phyloP scores from a whole-genome alignment of 495 filamentous ascomycete species.

The Daldinia bambusicola region DNA sequence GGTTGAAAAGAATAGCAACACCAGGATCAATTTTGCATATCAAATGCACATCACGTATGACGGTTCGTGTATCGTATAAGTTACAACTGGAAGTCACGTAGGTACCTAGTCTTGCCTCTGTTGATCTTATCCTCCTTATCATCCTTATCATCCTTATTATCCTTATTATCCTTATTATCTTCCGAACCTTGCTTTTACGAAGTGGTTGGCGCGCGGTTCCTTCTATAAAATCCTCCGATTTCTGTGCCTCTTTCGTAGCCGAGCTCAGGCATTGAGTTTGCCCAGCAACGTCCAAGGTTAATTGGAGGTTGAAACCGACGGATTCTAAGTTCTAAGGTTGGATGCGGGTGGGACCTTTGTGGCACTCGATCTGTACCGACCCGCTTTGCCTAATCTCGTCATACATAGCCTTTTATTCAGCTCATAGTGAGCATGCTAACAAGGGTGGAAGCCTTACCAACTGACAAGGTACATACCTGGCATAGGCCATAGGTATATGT shows the following conservation, averaged over 20 bases:
- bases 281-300: not conserved
- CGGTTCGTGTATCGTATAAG: not conserved
- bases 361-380: not conserved
- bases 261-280: not conserved
- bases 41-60: not conserved
- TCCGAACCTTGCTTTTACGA: too few species aligned
- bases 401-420: not conserved
- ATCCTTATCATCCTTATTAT: not conserved
- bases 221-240: not conserved
- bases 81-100: not conserved
- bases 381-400: not conserved
- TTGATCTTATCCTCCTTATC: not conserved
- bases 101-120: not conserved
- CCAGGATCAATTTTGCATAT: too few species aligned
- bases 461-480: too few species aligned
- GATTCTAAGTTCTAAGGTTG: not conserved
- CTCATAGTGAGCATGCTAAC: too few species aligned
- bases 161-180: too few species aligned
- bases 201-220: not conserved
- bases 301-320: not conserved
- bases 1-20: too few species aligned
- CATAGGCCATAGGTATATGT: too few species aligned
- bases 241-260: not conserved
- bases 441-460: too few species aligned
- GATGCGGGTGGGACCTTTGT: not conserved